These are phyloP conservation scores for Wallacemonas collosoma DNA, from an alignment of 208 protist genomes.

Conservation along the genomic window DNA sequence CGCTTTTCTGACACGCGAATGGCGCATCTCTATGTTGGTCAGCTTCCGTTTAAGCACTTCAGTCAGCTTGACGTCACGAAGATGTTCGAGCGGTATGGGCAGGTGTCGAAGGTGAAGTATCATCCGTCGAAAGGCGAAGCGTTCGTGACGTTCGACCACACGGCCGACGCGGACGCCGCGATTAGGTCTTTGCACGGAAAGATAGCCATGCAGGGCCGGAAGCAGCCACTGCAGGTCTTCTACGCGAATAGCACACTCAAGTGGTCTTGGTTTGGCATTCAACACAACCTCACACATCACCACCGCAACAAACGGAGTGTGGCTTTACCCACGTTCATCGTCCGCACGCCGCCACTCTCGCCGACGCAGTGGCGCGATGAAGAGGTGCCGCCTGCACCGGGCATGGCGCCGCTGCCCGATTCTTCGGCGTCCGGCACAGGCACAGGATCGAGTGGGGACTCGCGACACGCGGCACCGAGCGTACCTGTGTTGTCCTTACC, in stretches of 20 bases:
- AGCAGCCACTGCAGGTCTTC: conserved; percentile 20
- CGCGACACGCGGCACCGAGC: neutral
- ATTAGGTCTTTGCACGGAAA: conserved; percentile 20
- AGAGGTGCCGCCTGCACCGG: neutral
- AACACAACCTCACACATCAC: conserved; percentile 15
- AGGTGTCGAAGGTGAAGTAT: conserved; percentile 14
- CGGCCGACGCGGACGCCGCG: conserved; percentile 20
- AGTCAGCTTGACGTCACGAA: conserved; percentile 11
- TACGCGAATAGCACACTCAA: conserved; percentile 21
- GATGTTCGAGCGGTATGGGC: conserved; percentile 17
- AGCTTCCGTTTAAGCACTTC: conserved; percentile 24
- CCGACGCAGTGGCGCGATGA: conserved; percentile 11
- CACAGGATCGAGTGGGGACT: neutral
- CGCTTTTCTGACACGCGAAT: neutral
- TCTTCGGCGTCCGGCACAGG: neutral
- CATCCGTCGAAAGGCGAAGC: conserved; percentile 17
- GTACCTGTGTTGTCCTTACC: conserved; percentile 3
- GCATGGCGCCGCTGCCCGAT: neutral
- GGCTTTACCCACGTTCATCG: conserved; percentile 5
- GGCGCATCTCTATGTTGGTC: conserved; percentile 15
- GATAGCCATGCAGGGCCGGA: conserved; percentile 12
- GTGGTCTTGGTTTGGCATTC: conserved; percentile 23
- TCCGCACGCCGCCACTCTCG: conserved; percentile 17
- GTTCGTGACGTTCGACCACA: conserved; percentile 24
- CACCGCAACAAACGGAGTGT: conserved; percentile 13